These are phyloP conservation scores for Nemophila menziesii DNA, from an alignment of 257 asterid species.

Conservation along the genomic window DNA sequence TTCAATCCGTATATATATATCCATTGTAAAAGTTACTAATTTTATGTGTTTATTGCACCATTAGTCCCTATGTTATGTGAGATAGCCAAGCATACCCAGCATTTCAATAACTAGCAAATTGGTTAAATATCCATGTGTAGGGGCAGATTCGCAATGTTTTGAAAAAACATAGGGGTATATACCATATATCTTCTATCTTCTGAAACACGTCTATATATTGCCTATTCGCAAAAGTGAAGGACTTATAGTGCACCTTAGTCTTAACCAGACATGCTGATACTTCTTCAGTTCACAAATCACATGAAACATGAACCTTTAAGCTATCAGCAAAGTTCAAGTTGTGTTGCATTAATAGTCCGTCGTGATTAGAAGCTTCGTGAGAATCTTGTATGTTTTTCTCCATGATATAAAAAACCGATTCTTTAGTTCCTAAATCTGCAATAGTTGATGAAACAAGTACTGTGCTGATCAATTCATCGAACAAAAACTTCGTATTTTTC, in stretches of 20 bases:
- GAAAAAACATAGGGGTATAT: too few relatives aligned
- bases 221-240: not conserved
- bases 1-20: slow-evolving; percentile 38
- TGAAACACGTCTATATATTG: too few relatives aligned
- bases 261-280: not conserved
- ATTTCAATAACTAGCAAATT: too few relatives aligned
- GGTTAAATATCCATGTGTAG: too few relatives aligned
- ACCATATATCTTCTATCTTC: too few relatives aligned
- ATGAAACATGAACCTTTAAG: not conserved
- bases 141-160: too few relatives aligned
- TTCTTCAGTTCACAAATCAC: not conserved
- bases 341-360: not conserved
- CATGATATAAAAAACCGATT: not conserved
- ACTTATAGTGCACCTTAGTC: not conserved
- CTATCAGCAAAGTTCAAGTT: not conserved
- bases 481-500: too few relatives aligned
- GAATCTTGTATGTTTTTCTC: too few relatives aligned
- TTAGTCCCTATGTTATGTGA: not conserved
- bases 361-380: not conserved
- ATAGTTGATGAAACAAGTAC: not conserved
- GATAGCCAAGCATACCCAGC: not conserved
- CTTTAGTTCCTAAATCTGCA: not conserved
- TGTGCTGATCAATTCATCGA: not conserved
- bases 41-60: not conserved
- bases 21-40: not conserved